These are phyloP conservation scores for Rhizoclosmatium sp. DNA, from an alignment of 192 early-diverging fungal genomes.

Conservation along the genomic window DNA sequence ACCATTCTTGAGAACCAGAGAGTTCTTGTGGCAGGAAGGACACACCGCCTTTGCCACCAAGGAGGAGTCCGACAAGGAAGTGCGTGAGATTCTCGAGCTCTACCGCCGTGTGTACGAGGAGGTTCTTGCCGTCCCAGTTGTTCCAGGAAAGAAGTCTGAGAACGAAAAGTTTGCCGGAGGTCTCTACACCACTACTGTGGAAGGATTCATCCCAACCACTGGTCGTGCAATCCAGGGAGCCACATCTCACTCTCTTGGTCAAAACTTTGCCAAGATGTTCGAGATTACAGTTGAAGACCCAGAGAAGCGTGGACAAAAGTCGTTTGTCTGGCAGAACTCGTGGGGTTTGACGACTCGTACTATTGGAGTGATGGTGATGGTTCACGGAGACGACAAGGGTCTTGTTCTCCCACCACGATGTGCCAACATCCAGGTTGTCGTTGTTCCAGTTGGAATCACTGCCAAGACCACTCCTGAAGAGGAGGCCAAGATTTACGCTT, in stretches of 20 bases:
- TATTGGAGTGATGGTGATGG: conserved; percentile 99
- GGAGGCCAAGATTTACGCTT: conserved; percentile 66
- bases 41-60: conserved; percentile 95
- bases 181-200: conserved; percentile 95
- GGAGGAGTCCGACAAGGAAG: conserved; percentile 87
- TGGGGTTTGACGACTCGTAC: conserved; percentile 98
- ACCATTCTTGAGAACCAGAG: conserved; percentile 97
- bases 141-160: conserved; percentile 96
- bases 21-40: conserved; percentile 99
- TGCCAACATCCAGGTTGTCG: conserved; percentile 85
- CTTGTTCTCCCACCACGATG: conserved; percentile 96
- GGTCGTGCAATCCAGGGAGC: conserved; percentile 98
- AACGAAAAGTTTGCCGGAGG: conserved; percentile 99
- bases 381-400: conserved; percentile 98
- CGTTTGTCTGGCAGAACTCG: conserved; percentile 97
- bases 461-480: conserved; percentile 86
- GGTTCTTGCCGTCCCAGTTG: conserved; percentile 94
- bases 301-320: conserved; percentile 66
- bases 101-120: conserved; percentile 98
- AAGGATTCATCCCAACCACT: conserved; percentile 95
- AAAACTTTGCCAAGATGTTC: conserved; percentile 99
- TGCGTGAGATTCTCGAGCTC: conserved; percentile 87
- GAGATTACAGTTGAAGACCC: conserved; percentile 92
- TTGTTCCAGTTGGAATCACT: conserved; percentile 94
- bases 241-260: conserved; percentile 98